Evolutionary conservation across 305 asterid genomes (phyloP).

Genomic region (Rubia tinctorum): DNA sequence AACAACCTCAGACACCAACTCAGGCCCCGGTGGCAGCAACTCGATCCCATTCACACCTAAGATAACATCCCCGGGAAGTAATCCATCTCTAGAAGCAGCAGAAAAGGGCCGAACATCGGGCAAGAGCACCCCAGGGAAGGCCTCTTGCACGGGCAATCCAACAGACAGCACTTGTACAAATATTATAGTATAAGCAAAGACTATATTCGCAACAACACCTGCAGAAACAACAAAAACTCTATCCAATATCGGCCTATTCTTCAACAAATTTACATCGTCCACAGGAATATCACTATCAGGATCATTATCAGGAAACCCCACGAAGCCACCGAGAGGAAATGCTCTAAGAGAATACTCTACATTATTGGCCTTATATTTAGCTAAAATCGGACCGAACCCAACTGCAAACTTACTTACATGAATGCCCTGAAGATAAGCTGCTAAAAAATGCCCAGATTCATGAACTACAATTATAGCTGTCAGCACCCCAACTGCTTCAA

Average conservation of each 20-base stretch:
- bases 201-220: slow-evolving; percentile 86
- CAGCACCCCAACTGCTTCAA: slow-evolving; percentile 77
- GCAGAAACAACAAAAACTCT: slow-evolving; percentile 90
- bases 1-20: slow-evolving; percentile 75
- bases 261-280: slow-evolving; percentile 76
- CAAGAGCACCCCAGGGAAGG: slow-evolving; percentile 91
- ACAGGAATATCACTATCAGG: slow-evolving; percentile 94
- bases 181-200: slow-evolving; percentile 74
- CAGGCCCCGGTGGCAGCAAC: slow-evolving; percentile 51
- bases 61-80: slow-evolving; percentile 84
- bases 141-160: slow-evolving; percentile 98
- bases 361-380: slow-evolving; percentile 73
- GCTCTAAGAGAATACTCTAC: slow-evolving; percentile 95
- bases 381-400: slow-evolving; percentile 97
- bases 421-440: slow-evolving; percentile 91
- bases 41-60: slow-evolving; percentile 60
- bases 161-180: slow-evolving; percentile 72
- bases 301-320: slow-evolving; percentile 97
- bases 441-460: slow-evolving; percentile 89
- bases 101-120: slow-evolving; percentile 94
- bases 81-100: slow-evolving; percentile 84
- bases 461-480: slow-evolving; percentile 90
- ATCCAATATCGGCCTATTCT: slow-evolving; percentile 83
- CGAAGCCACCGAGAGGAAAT: slow-evolving; percentile 96
- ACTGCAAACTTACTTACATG: slow-evolving; percentile 97